phyloP scores from a whole-genome alignment of 2,329 filamentous ascomycete genomes.

The Aspergillus caelatus region DNA sequence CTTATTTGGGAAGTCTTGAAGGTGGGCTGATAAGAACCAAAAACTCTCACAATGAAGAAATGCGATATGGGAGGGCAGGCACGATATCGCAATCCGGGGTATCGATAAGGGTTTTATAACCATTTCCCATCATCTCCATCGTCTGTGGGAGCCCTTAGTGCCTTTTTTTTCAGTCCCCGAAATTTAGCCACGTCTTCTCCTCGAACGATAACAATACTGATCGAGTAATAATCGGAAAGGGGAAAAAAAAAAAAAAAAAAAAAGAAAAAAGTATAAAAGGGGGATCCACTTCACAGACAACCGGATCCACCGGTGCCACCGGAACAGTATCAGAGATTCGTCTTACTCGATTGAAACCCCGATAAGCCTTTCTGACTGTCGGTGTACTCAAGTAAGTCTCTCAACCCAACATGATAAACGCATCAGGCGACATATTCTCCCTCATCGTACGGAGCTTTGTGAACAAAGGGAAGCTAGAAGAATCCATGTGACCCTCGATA shows the following conservation, averaged over 20 bases:
- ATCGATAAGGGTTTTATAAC: constrained; percentile 14
- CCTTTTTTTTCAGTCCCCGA: background rate
- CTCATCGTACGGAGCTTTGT: background rate
- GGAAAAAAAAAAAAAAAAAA: constrained; percentile 7
- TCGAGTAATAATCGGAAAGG: constrained; percentile 13
- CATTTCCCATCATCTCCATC: background rate
- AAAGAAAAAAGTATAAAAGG: constrained; percentile 1
- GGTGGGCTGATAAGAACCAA: constrained; percentile 11
- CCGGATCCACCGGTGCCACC: constrained; percentile 18
- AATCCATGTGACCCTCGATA: constrained; percentile 14
- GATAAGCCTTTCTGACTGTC: constrained; percentile 1
- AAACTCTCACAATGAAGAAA: background rate
- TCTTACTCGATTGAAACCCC: constrained; percentile 15
- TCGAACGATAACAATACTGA: constrained; percentile 1
- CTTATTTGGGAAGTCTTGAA: background rate
- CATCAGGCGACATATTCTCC: background rate
- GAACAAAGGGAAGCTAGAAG: background rate
- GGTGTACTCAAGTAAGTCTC: background rate
- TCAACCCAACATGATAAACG: background rate
- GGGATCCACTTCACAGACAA: constrained; percentile 8
- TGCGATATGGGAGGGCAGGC: background rate
- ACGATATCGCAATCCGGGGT: constrained; percentile 11
- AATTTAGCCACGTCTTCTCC: background rate
- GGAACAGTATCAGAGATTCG: constrained; percentile 3
- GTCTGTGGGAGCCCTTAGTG: background rate